Conservation (phyloP, 495 filamentous ascomycete species). For the Lophium mytilinum region DNA sequence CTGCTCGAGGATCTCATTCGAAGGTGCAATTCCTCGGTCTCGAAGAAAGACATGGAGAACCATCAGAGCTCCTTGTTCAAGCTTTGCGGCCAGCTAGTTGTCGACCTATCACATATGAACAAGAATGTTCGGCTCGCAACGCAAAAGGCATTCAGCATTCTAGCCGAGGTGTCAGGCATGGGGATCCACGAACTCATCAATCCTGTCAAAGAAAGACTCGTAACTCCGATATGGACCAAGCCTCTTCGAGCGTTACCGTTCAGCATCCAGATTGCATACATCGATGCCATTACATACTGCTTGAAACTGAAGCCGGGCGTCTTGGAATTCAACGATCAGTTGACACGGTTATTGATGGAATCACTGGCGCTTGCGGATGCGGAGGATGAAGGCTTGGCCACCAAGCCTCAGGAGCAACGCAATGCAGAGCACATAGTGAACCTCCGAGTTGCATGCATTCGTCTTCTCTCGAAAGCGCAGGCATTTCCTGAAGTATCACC, state of each 20-base stretch:
- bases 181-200: slow-evolving; percentile 78
- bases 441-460: slow-evolving; percentile 89
- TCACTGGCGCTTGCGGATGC: slow-evolving; percentile 87
- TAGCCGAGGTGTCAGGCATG: slow-evolving; percentile 64
- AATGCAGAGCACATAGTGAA: slow-evolving; percentile 85
- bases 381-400: slow-evolving; percentile 76
- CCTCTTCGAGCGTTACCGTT: slow-evolving; percentile 88
- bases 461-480: slow-evolving; percentile 85
- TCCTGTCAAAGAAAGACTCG: slow-evolving; percentile 77
- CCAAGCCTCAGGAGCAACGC: slow-evolving; percentile 80
- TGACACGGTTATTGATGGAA: slow-evolving; percentile 85
- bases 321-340: slow-evolving; percentile 78
- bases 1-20: slow-evolving; percentile 71
- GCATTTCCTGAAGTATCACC: slow-evolving; percentile 80
- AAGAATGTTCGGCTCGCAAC: slow-evolving; percentile 82
- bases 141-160: slow-evolving; percentile 68
- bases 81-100: slow-evolving; percentile 74
- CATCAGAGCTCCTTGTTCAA: slow-evolving; percentile 57
- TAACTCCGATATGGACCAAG: slow-evolving; percentile 87
- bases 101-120: slow-evolving; percentile 89
- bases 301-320: slow-evolving; percentile 78
- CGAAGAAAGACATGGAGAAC: slow-evolving; percentile 67
- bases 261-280: slow-evolving; percentile 89
- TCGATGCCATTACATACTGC: slow-evolving; percentile 93
- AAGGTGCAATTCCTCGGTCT: slow-evolving; percentile 61